phyloP scores from a whole-genome alignment of 2,329 filamentous ascomycete genomes.

The Pseudogymnoascus sp. region DNA sequence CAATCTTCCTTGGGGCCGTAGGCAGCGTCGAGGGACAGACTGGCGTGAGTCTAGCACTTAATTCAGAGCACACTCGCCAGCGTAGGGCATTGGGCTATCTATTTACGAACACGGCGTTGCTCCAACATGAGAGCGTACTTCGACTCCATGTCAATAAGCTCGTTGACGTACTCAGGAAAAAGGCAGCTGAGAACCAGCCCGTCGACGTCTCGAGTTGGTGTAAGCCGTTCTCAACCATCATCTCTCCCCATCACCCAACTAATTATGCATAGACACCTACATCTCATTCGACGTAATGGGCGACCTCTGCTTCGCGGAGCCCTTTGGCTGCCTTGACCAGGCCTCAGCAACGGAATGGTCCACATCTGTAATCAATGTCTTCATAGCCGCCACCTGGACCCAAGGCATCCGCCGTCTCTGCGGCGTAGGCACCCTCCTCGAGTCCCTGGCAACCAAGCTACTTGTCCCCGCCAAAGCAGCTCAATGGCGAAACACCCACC shows the following conservation, averaged over 20 bases:
- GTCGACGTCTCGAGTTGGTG: neutral
- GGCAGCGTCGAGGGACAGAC: slow-evolving; percentile 1
- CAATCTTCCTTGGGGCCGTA: neutral
- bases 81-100: neutral
- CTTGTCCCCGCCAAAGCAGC: neutral
- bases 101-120: neutral
- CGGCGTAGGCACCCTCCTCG: neutral
- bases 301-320: slow-evolving; percentile 7
- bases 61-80: neutral
- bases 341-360: slow-evolving; percentile 3
- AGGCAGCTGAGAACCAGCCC: neutral
- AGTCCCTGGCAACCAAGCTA: neutral
- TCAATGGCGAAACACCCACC: slow-evolving; percentile 19
- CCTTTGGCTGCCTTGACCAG: neutral
- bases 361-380: neutral
- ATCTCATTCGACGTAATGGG: slow-evolving; percentile 9
- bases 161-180: neutral
- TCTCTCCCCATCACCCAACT: neutral
- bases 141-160: neutral
- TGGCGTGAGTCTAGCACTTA: neutral
- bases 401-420: slow-evolving; percentile 6
- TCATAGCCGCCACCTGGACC: neutral
- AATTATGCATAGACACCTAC: neutral
- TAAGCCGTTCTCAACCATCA: neutral
- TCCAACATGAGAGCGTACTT: neutral